phyloP scores from a whole-genome alignment of 1,284 basidiomycete species.

The Cryptococcus jaspeensis region DNA sequence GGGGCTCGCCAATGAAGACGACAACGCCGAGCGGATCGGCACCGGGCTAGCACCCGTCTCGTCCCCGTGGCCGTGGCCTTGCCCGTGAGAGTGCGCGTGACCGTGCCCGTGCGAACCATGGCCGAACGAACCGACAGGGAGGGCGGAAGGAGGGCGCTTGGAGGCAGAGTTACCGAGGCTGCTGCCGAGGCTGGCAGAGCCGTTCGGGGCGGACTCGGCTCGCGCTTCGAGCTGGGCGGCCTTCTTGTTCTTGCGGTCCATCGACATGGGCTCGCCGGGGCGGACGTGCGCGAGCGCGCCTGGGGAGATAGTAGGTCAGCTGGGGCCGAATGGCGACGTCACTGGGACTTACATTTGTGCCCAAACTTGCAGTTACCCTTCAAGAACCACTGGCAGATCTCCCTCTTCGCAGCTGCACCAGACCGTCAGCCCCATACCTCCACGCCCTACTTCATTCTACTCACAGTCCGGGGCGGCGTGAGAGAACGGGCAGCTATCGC shows the following conservation, averaged over 20 bases:
- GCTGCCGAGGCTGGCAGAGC: background rate
- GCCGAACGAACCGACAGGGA: background rate
- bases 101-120: background rate
- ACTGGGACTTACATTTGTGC: slow-evolving; percentile 70
- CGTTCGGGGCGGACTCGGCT: slow-evolving; percentile 22
- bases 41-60: slow-evolving; percentile 36
- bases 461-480: slow-evolving; percentile 55
- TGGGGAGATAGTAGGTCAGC: slow-evolving; percentile 18
- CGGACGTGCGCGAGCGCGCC: slow-evolving; percentile 84
- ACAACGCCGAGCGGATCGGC: slow-evolving; percentile 44
- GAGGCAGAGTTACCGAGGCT: too few relatives aligned
- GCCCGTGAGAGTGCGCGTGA: too few relatives aligned
- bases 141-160: too few relatives aligned
- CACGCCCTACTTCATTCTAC: slow-evolving; percentile 8
- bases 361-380: slow-evolving; percentile 93
- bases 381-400: slow-evolving; percentile 86
- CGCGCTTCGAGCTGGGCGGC: slow-evolving; percentile 72
- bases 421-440: slow-evolving; percentile 4
- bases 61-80: background rate
- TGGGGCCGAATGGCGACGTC: background rate
- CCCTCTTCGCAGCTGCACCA: slow-evolving; percentile 69
- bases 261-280: slow-evolving; percentile 87
- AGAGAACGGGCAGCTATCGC: slow-evolving; percentile 92
- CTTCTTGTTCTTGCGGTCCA: slow-evolving; percentile 99
- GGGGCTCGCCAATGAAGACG: slow-evolving; percentile 38